These are phyloP conservation scores for Alnus rubra DNA, from an alignment of 306 rosid genomes.

Conservation along the genomic window DNA sequence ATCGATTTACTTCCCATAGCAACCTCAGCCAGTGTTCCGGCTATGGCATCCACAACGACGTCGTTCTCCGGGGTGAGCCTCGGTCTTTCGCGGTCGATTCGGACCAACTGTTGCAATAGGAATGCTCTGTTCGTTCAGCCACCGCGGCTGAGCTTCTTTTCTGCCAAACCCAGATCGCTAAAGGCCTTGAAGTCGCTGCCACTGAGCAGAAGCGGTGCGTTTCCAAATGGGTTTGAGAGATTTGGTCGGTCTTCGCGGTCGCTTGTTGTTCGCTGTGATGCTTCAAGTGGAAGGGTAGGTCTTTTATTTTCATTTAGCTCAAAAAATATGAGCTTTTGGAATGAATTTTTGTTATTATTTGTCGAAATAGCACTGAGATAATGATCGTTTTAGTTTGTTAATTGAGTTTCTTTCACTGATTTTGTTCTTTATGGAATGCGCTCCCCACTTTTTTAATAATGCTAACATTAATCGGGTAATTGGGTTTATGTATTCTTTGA, in stretches of 20 bases:
- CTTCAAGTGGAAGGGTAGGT: constrained; percentile 78
- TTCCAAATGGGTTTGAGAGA: constrained; percentile 40
- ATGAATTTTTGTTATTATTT: neutral
- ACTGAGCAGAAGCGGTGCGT: constrained; percentile 34
- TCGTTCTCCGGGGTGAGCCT: constrained; percentile 42
- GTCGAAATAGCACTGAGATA: neutral
- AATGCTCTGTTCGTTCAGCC: constrained; percentile 38
- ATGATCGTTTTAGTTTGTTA: neutral
- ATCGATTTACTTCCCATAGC: neutral
- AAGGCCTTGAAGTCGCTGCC: constrained; percentile 37
- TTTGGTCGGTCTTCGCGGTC: constrained; percentile 32
- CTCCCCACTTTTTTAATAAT: no score
- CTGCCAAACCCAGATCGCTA: constrained; percentile 37
- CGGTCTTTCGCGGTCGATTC: constrained; percentile 40
- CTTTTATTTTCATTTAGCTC: neutral
- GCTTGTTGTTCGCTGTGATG: constrained; percentile 55
- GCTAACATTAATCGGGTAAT: neutral
- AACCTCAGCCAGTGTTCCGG: neutral
- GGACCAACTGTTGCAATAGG: constrained; percentile 32
- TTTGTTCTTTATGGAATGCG: neutral
- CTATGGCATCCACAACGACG: constrained; percentile 58
- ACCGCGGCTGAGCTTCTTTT: constrained; percentile 36
- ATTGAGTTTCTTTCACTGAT: neutral
- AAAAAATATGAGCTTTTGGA: neutral
- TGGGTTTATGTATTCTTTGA: neutral